Percentiles rank a stretch among this genome's conserved stretches.
Conservation (phyloP, 768 basidiomycete species). For the Boletus fagicola region DNA sequence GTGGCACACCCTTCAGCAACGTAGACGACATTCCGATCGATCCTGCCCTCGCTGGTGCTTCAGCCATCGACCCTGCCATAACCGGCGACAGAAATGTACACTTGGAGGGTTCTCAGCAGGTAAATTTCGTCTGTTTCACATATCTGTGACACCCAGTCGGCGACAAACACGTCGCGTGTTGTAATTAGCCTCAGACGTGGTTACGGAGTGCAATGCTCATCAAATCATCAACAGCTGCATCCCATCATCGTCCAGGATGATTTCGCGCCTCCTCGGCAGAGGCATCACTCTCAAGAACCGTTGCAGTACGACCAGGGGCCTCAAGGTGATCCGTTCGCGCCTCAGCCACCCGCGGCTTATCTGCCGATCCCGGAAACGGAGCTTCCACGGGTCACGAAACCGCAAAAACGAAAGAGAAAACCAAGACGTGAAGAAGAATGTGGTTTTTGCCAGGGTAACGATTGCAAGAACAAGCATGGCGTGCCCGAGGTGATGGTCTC, state of each 20-base stretch:
- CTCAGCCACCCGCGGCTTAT: constrained; percentile 53
- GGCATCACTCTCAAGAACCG: constrained; percentile 33
- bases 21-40: constrained; percentile 76
- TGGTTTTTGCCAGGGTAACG: constrained; percentile 73
- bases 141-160: constrained; percentile 16
- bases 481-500: constrained; percentile 68
- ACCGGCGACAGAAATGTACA: constrained; percentile 29
- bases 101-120: constrained; percentile 30
- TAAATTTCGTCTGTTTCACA: constrained; percentile 34
- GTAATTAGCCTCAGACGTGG: constrained; percentile 33
- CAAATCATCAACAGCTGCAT: constrained; percentile 23
- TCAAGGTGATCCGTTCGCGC: constrained; percentile 82
- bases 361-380: constrained; percentile 47
- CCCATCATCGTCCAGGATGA: constrained; percentile 33
- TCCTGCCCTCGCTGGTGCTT: constrained; percentile 57
- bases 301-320: constrained; percentile 70
- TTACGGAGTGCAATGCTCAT: constrained; percentile 21
- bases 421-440: constrained; percentile 63
- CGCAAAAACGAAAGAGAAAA: constrained; percentile 45
- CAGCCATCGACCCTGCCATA: constrained; percentile 54
- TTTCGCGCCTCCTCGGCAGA: constrained; percentile 11
- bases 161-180: constrained; percentile 72
- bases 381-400: constrained; percentile 42
- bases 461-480: constrained; percentile 53
- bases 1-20: constrained; percentile 56